Evolutionary conservation across 2,329 filamentous ascomycete genomes (phyloP), one percentile per base, ranked within the genome.

Genomic region (Monosporascus sp.): DNA sequence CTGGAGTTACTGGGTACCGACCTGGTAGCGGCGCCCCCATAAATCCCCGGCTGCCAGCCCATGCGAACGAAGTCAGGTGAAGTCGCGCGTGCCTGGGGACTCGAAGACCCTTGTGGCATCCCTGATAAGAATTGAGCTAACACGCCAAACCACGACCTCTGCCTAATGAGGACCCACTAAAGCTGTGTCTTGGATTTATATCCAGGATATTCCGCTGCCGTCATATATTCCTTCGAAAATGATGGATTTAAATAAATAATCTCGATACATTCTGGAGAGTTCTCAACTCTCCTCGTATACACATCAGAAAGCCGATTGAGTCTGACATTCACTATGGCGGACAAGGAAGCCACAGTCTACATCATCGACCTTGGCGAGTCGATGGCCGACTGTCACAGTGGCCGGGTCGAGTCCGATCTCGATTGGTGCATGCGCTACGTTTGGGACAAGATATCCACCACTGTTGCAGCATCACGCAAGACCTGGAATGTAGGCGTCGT

Each of bases 291-390:
- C 24, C 11, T 7, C 15, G 17, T 5, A 7, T 4, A 14, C n/a
- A 46, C 17, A 14, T 7, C 24, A 31, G 20, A 14, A 44, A 14
- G 7, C 3, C 41, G 18, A 18, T 15, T 24, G 8, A 22, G 41
- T 44, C 20, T 18, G 8, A 31, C 22, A 7, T 7, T 56, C 61
- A 77, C 55, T 52, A 97, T 97, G 93, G 88, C 91, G 11, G 86
- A 89, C 58, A 99, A 99, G 70, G 91, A 97, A 75, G 91, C 91
- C 8, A 94, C 88, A 0, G 83, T 97, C 44, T 99, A 94, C 70
- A 87, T 99, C 62, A 74, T 99, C 56, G 94, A 99, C 72, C 77
- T 97, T 24, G 92, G 91, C 54, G 78, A 75, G 65, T 89, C 92
- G n/a, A 97, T 96, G 89, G 87, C 79, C 54, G 77, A 88, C 66